Evolutionary conservation across 495 filamentous ascomycete species (phyloP).

Genomic region (Neurospora sp.): DNA sequence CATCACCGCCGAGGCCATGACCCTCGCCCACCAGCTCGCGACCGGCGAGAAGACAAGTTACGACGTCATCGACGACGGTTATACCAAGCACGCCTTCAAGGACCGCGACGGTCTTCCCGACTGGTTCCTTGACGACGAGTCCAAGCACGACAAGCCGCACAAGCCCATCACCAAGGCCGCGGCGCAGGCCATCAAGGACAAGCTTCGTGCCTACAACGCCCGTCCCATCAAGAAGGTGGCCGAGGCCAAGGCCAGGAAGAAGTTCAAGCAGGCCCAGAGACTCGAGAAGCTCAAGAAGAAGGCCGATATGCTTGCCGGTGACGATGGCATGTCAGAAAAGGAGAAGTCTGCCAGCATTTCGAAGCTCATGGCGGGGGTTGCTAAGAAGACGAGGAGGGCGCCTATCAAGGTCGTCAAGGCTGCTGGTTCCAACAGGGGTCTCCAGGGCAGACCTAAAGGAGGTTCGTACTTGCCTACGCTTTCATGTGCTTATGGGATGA

Average conservation of each 20-base stretch:
- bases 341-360: slow-evolving; percentile 84
- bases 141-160: slow-evolving; percentile 67
- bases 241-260: slow-evolving; percentile 92
- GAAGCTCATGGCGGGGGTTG: slow-evolving; percentile 69
- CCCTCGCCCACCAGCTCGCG: slow-evolving; percentile 85
- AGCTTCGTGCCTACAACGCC: slow-evolving; percentile 85
- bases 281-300: slow-evolving; percentile 95
- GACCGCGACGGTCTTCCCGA: slow-evolving; percentile 90
- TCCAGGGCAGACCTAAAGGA: slow-evolving; percentile 39
- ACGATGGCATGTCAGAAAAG: slow-evolving; percentile 84
- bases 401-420: slow-evolving; percentile 87
- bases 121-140: slow-evolving; percentile 95
- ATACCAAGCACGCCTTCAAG: slow-evolving; percentile 85
- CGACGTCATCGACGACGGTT: slow-evolving; percentile 80
- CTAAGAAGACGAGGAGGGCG: slow-evolving; percentile 75
- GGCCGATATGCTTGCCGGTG: slow-evolving; percentile 72
- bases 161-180: slow-evolving; percentile 84
- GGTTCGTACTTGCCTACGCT: too few species aligned
- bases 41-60: slow-evolving; percentile 67
- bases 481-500: not conserved
- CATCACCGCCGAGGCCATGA: slow-evolving; percentile 98
- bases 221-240: slow-evolving; percentile 98
- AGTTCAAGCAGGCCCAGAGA: slow-evolving; percentile 82
- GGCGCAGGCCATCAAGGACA: slow-evolving; percentile 89
- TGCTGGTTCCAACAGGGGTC: slow-evolving; percentile 70